phyloP scores from a whole-genome alignment of 129 eudicot genomes.

The Solidago caesia region DNA sequence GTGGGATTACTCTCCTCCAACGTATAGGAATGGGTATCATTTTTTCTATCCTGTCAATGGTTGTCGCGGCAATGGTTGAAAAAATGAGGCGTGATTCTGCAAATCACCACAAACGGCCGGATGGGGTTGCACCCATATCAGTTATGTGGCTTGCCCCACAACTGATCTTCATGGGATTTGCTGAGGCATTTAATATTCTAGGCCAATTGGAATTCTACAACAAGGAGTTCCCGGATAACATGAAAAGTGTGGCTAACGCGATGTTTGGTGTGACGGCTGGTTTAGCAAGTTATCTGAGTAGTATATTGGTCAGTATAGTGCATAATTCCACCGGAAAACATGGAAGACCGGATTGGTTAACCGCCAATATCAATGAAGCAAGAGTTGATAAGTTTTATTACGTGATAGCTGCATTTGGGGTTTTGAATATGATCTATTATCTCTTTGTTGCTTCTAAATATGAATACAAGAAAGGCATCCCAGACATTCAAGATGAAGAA shows the following conservation, averaged over 20 bases:
- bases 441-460: constrained; percentile 52
- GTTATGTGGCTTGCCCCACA: constrained; percentile 91
- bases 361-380: constrained; percentile 59
- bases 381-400: constrained; percentile 72
- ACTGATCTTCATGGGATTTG: constrained; percentile 65
- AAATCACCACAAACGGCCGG: constrained; percentile 19
- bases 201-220: constrained; percentile 86
- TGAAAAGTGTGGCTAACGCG: constrained; percentile 59
- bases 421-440: constrained; percentile 62
- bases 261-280: constrained; percentile 49
- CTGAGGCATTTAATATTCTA: constrained; percentile 76
- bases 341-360: constrained; percentile 75
- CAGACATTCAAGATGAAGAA: constrained; percentile 29
- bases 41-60: constrained; percentile 65
- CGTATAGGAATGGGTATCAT: constrained; percentile 74
- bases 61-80: constrained; percentile 71
- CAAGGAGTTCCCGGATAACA: constrained; percentile 81
- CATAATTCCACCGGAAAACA: constrained; percentile 49
- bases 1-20: constrained; percentile 79
- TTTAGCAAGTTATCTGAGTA: constrained; percentile 63
- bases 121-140: constrained; percentile 60
- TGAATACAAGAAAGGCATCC: constrained; percentile 43
- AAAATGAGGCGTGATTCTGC: constrained; percentile 65
- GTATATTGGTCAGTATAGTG: constrained; percentile 44
- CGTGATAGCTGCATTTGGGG: constrained; percentile 64